A percentile compares a stretch with the other conserved stretches of the same genome.
These are phyloP conservation scores for Nannochloropsis salina DNA, from an alignment of 108 stramenopile species.

Conservation along the genomic window DNA sequence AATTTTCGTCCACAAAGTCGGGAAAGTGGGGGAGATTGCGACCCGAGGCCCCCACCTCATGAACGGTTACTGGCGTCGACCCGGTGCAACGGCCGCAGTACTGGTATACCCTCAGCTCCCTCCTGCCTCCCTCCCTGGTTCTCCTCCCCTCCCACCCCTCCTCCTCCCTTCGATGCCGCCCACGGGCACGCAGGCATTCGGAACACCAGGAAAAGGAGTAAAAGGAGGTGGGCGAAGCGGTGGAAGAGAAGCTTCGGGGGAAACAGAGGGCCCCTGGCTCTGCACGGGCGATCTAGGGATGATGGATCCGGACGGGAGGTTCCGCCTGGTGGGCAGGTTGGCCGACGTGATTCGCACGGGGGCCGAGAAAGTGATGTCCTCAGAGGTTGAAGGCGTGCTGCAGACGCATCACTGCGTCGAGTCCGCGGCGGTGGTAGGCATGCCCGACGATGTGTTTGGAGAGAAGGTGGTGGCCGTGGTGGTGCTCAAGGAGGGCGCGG, in stretches of 20 bases:
- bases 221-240: not conserved
- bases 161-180: not conserved
- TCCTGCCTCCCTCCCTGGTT: not conserved
- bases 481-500: slow-evolving; percentile 24
- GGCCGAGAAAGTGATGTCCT: slow-evolving; percentile 76
- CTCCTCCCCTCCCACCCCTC: not conserved
- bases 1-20: not conserved
- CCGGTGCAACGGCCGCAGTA: slow-evolving; percentile 33
- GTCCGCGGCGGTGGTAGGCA: slow-evolving; percentile 31
- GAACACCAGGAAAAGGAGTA: not conserved
- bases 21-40: slow-evolving; percentile 65
- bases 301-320: slow-evolving; percentile 13
- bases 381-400: slow-evolving; percentile 73
- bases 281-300: slow-evolving; percentile 29
- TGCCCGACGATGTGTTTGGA: slow-evolving; percentile 24
- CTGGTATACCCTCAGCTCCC: not conserved
- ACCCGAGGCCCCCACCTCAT: slow-evolving; percentile 76
- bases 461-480: slow-evolving; percentile 37
- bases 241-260: not conserved
- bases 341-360: slow-evolving; percentile 78
- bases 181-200: not conserved
- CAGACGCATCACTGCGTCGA: slow-evolving; percentile 29
- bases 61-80: slow-evolving; percentile 80
- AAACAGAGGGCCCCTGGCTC: slow-evolving; percentile 26
- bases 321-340: slow-evolving; percentile 55